Base-by-base conservation (phyloP, 176 grass and related monocot genomes). In the Oryza glaberrima region DNA sequence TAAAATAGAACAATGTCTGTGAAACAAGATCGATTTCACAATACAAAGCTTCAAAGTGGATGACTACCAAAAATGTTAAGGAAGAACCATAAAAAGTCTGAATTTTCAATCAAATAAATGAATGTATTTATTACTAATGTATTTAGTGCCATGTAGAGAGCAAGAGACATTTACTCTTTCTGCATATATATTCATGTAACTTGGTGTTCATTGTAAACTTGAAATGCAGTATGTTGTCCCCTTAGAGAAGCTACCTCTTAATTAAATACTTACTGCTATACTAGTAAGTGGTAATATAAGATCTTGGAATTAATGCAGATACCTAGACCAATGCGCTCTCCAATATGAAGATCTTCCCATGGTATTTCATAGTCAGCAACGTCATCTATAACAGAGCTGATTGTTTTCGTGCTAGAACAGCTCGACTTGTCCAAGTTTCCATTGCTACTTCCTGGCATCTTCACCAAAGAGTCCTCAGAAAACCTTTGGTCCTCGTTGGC, bases 251-350 rank as follows among this genome's bases (percentile, higher is more conserved):
- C 14, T 60, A 9, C 0, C 28, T 64, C 16, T 41, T 64, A 26
- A 85, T 11, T 81, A 81, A 43, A 63, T 66, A 68, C 38, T 67
- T 66, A 49, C n/a, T 78, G 7, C 69, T 23, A 67, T 68, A 64
- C 49, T 43, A 13, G 30, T 54, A 85, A 79, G 14, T 69, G 58
- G 20, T 63, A 89, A 79, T 15, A 52, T 25, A 41, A 79, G 40
- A 40, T 41, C 34, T 79, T n/a, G 20, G 34, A 80, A 84, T 75
- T 22, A 20, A 85, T 49, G 79, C 20, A 81, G 78, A 72, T 91
- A 99, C 96, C 96, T 75, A 99, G 84, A 86, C 96, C 96, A 91
- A 99, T 99, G 22, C 96, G 91, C 22, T 99, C 94, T 75, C 94
- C 96, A 84, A 96, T 78, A 61, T 92, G 83, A 90, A 99, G 93